phyloP scores from a whole-genome alignment of 768 basidiomycete genomes.

The Mycena latifolia region DNA sequence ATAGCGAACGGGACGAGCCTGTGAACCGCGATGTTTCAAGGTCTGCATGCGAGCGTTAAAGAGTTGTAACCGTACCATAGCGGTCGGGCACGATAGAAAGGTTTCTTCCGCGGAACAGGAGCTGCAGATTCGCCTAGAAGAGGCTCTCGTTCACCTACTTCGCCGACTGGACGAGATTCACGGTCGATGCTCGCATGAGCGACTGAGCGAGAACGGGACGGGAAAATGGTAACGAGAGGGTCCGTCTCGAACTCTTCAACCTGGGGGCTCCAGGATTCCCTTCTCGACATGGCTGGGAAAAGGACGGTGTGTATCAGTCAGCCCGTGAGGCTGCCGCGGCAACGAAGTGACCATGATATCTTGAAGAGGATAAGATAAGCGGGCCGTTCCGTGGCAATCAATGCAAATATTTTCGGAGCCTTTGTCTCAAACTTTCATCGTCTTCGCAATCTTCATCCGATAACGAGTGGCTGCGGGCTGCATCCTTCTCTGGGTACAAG shows the following conservation, averaged over 20 bases:
- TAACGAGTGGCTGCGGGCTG: too few species aligned
- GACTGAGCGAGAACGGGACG: conserved; percentile 34
- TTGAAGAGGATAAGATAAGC: too few species aligned
- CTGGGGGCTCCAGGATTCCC: conserved; percentile 1
- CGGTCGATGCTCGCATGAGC: background rate
- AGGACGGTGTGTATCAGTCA: conserved; percentile 13
- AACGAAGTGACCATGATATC: background rate
- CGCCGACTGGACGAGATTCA: conserved; percentile 2
- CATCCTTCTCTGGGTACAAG: too few species aligned
- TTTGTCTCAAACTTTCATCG: too few species aligned
- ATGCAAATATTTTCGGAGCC: too few species aligned
- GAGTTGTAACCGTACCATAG: conserved; percentile 53
- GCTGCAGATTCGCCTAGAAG: conserved; percentile 28
- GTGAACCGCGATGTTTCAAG: conserved; percentile 10
- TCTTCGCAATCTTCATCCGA: too few species aligned
- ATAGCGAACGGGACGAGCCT: conserved; percentile 88
- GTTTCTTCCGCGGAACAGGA: conserved; percentile 51
- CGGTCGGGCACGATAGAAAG: conserved; percentile 65
- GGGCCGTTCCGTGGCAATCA: too few species aligned
- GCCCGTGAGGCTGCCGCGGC: conserved; percentile 18
- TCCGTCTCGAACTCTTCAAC: conserved; percentile 28
- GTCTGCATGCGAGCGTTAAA: background rate
- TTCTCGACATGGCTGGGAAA: conserved; percentile 20
- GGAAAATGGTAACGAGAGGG: conserved; percentile 27
- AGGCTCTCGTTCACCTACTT: conserved; percentile 31